These are phyloP conservation scores for Trichosporon faecale DNA, from an alignment of 1,284 basidiomycete species.

Conservation along the genomic window DNA sequence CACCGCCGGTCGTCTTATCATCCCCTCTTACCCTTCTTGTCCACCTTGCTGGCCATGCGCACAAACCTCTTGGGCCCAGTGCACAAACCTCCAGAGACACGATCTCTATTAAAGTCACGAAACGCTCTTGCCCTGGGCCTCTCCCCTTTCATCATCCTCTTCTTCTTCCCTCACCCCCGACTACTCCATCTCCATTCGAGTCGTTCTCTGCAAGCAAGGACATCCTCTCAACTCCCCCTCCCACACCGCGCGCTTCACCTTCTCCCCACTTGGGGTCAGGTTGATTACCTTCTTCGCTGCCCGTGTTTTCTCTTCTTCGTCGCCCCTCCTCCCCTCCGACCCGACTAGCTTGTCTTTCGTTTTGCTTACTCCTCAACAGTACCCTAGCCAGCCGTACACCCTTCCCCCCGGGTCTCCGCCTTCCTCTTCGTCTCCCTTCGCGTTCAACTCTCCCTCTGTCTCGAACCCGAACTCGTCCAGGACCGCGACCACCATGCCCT, in stretches of 20 bases:
- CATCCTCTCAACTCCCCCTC: background rate
- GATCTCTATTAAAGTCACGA: slow-evolving; percentile 7
- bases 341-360: background rate
- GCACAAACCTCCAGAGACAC: background rate
- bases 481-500: background rate
- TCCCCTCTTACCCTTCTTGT: background rate
- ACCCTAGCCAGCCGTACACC: slow-evolving; percentile 4
- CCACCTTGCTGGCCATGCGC: background rate
- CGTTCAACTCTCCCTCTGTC: slow-evolving; percentile 7
- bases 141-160: slow-evolving; percentile 4
- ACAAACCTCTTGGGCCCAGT: slow-evolving; percentile 3
- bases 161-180: background rate
- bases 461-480: slow-evolving; percentile 7
- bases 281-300: background rate
- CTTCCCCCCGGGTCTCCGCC: slow-evolving; percentile 5
- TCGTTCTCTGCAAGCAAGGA: background rate
- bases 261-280: slow-evolving; percentile 1
- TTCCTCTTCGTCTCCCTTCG: background rate
- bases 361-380: slow-evolving; percentile 5
- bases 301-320: background rate
- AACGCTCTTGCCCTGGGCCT: background rate
- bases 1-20: background rate
- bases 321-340: background rate
- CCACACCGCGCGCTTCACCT: slow-evolving; percentile 6
- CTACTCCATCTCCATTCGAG: background rate